Evolutionary conservation across 1,284 basidiomycete genomes (phyloP), one percentile per base, ranked within the genome.

Genomic region (Microbotryum intermedium): DNA sequence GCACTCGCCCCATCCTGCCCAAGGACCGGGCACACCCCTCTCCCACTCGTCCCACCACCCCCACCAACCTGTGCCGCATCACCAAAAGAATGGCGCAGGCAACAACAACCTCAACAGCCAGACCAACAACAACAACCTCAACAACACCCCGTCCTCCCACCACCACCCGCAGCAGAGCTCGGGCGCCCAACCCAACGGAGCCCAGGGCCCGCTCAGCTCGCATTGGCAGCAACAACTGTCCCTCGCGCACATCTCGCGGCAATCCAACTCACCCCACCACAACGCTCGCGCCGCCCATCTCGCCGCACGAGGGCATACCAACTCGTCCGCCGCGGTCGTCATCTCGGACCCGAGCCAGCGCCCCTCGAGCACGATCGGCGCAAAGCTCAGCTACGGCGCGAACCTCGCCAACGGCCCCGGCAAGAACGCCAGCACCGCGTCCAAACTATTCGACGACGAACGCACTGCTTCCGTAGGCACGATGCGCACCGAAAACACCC

Each of bases 251-350:
- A 64, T 70, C 43, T 80, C 79, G n/a, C 73, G 80, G 47, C 72
- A 77, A 51, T 76, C 79, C 2, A 75, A 75, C 9, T 75, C 79
- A 18, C 79, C 80, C 0, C 81, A 82, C 67, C 80, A 81, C 67
- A 78, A 81, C 28, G 81, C 81, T 18, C 72, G 80, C 26, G 79
- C 80, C 23, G 80, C 80, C 18, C 80, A 80, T 42, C 75, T 81
- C 57, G 78, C 79, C 11, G 79, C 79, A 7, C 73, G 81, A 42
- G 78, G 77, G 57, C 75, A 76, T 39, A 76, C 77, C 55, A 78
- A 77, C 59, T 72, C 76, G 62, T 74, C 75, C 9, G 70, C 75
- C 28, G 75, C 78, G 11, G 79, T 76, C 66, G 74, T 73, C 60
- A 79, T 76, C 66, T 75, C 74, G 59, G 79, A 76, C 71, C 78